These are phyloP conservation scores for Parastagonospora avenae DNA, from an alignment of 2,329 filamentous ascomycete species.

Conservation along the genomic window DNA sequence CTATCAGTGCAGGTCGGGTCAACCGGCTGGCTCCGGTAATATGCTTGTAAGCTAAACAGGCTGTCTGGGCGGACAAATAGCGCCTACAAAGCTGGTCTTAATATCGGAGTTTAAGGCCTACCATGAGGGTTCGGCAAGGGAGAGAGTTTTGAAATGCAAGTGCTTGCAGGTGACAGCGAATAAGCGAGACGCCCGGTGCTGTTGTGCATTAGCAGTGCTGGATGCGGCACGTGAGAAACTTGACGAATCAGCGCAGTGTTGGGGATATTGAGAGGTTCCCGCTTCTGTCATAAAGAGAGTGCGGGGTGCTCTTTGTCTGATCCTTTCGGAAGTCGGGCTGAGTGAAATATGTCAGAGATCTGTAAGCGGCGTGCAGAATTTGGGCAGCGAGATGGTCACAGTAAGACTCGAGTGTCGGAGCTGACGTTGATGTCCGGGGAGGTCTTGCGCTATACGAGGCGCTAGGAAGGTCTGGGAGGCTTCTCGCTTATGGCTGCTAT, in stretches of 20 bases:
- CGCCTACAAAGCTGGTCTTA: not conserved
- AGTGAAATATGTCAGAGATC: slow-evolving; percentile 7
- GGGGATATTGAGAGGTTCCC: slow-evolving; percentile 2
- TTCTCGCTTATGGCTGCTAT: too few species aligned
- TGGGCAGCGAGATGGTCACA: too few species aligned
- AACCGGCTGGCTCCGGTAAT: not conserved
- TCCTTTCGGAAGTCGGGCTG: slow-evolving; percentile 8
- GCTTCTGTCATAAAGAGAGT: not conserved
- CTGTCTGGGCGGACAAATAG: slow-evolving; percentile 3
- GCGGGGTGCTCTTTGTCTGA: slow-evolving; percentile 2
- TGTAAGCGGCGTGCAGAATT: slow-evolving; percentile 6
- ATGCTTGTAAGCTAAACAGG: not conserved
- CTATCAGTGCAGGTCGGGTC: slow-evolving; percentile 2
- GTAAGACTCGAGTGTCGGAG: too few species aligned
- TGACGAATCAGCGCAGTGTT: slow-evolving; percentile 16
- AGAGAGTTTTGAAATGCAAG: not conserved
- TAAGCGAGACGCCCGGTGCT: slow-evolving; percentile 3
- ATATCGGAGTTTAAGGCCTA: slow-evolving; percentile 2
- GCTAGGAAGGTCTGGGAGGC: too few species aligned
- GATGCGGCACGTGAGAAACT: slow-evolving; percentile 21
- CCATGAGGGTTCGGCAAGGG: not conserved
- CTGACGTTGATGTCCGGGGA: not conserved
- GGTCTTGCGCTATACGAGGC: not conserved
- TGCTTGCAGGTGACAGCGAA: not conserved
- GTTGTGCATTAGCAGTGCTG: slow-evolving; percentile 10